Evolutionary conservation across 2,329 filamentous ascomycete species (phyloP), one percentile per base, ranked within the genome.

Genomic region (Epicoccum sorghinum): DNA sequence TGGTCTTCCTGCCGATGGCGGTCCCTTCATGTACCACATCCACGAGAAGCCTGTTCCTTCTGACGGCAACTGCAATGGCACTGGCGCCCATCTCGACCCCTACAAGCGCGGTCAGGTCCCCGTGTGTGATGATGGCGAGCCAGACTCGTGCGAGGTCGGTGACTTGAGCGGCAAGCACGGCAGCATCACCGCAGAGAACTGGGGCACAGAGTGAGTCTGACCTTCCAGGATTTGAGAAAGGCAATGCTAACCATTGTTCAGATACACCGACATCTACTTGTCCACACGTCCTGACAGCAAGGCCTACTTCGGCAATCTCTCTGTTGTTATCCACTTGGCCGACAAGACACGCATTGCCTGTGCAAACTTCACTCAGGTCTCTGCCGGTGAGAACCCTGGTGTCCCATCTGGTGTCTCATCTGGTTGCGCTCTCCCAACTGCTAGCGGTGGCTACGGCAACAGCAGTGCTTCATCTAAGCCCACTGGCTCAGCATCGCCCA

Each of bases 321-420:
- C 79, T 41, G 67, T 86, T 50, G 83, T 86, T 37, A 68, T 86
- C 36, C 83, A 86, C 62, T 74, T 72, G 41, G 69, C 77, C 45
- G 82, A 85, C 71, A 78, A 77, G 59, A 82, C 79, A 7, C 79
- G 81, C 58, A 75, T 86, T 62, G 79, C 80, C 27, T 86, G 84
- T 73, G 83, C 80, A 53, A 85, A 85, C 70, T 85, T 86, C 67
- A 70, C 61, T 36, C 53, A 55, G 35, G 23, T 65, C 91, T 7
- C 89, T 83, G 57, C 87, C 83, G 10, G 84, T 77, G 52, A 53
- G 30, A 41, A 39, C 86, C 84, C 52, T 14, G 37, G 37, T 22
- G n/a, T n/a, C n/a, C n/a, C n/a, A n/a, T n/a, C n/a, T n/a, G 41
- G 33, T 50, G 50, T 47, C 24, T 37, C 50, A 14, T 49, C 57